Evolutionary conservation across 2,329 filamentous ascomycete species (phyloP).

Genomic region (Aspergillus sp.): DNA sequence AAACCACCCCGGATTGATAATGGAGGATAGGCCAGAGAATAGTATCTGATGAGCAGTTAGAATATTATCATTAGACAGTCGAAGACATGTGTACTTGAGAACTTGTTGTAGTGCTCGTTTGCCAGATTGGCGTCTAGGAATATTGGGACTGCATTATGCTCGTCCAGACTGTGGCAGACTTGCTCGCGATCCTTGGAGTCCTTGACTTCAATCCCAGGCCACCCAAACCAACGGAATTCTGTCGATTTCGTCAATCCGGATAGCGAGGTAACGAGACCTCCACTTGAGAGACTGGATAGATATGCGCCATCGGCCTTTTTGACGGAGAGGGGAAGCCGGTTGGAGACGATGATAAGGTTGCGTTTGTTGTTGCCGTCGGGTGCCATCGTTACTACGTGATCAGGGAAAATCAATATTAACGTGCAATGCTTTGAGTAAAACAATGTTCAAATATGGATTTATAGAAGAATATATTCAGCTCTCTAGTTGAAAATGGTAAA

Average conservation of each 20-base stretch:
- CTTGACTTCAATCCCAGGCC: constrained; percentile 84
- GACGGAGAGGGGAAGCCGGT: constrained; percentile 87
- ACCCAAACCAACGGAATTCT: constrained; percentile 92
- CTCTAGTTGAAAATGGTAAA: too few relatives aligned
- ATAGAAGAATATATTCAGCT: too few relatives aligned
- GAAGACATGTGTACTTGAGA: constrained; percentile 66
- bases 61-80: background rate
- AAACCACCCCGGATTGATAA: constrained; percentile 92
- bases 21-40: constrained; percentile 97
- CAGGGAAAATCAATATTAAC: too few relatives aligned
- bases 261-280: constrained; percentile 83
- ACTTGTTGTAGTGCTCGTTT: constrained; percentile 92
- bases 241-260: constrained; percentile 84
- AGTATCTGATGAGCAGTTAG: constrained; percentile 56
- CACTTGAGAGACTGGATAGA: constrained; percentile 82
- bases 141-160: constrained; percentile 78
- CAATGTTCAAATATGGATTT: too few relatives aligned
- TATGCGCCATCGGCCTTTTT: constrained; percentile 79
- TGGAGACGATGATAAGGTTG: constrained; percentile 69
- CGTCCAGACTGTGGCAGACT: constrained; percentile 67
- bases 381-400: too few relatives aligned
- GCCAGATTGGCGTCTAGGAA: constrained; percentile 84
- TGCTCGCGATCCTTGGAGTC: constrained; percentile 63
- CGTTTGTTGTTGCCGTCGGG: constrained; percentile 11
- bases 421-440: too few relatives aligned